phyloP scores from a whole-genome alignment of 106 monocot species.

The Dendrobium nobile region DNA sequence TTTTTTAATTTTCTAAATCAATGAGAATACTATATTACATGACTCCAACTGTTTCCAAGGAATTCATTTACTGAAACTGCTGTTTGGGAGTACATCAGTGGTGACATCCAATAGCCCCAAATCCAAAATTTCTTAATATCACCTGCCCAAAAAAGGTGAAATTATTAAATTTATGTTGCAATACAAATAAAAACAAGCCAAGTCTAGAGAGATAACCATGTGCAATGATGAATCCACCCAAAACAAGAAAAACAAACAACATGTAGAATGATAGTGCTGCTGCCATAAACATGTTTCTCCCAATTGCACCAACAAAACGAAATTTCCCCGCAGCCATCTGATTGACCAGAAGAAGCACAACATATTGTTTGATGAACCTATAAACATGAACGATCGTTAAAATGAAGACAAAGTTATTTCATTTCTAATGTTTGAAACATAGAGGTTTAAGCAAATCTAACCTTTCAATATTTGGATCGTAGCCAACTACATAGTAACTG shows the following conservation, averaged over 20 bases:
- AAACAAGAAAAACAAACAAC: slow-evolving; percentile 19
- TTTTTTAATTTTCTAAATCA: background rate
- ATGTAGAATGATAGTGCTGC: slow-evolving; percentile 27
- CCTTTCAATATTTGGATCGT: slow-evolving; percentile 11
- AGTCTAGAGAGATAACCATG: background rate
- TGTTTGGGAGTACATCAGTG: slow-evolving; percentile 51
- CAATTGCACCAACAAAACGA: slow-evolving; percentile 28
- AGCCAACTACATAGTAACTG: slow-evolving; percentile 16
- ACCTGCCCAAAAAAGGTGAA: slow-evolving; percentile 22
- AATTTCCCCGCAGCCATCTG: slow-evolving; percentile 45
- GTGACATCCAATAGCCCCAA: slow-evolving; percentile 67
- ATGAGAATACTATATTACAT: slow-evolving; percentile 16
- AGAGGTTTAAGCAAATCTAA: background rate
- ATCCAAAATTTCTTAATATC: slow-evolving; percentile 61
- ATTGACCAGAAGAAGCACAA: slow-evolving; percentile 22
- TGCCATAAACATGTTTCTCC: slow-evolving; percentile 26
- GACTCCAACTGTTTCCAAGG: slow-evolving; percentile 42
- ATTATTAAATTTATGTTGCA: background rate
- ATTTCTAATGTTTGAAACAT: background rate
- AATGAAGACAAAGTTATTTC: too few relatives aligned
- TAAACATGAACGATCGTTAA: background rate
- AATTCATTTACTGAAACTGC: slow-evolving; percentile 49
- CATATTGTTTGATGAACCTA: slow-evolving; percentile 41
- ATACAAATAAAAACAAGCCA: background rate
- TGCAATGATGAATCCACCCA: slow-evolving; percentile 33